phyloP scores from a whole-genome alignment of 1,284 basidiomycete genomes.

The Tilletia walkeri region DNA sequence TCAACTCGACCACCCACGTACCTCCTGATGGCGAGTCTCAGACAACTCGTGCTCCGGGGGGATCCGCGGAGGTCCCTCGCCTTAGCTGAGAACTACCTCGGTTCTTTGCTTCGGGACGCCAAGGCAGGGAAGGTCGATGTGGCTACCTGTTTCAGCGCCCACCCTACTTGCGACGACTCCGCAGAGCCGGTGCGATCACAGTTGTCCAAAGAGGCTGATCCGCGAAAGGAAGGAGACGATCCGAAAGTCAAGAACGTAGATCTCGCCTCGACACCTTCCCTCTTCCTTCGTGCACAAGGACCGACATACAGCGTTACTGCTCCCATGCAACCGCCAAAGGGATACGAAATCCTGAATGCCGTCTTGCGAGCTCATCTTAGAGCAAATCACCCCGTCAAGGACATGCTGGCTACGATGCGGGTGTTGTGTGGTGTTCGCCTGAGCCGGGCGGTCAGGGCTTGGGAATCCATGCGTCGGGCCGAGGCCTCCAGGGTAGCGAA shows the following conservation, averaged over 20 bases:
- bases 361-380: conserved; percentile 7
- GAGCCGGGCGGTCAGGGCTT: neutral
- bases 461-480: neutral
- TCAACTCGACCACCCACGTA: neutral
- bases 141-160: neutral
- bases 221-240: neutral
- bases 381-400: neutral
- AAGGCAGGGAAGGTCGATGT: neutral
- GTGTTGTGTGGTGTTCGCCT: neutral
- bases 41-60: neutral
- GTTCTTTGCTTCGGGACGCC: neutral
- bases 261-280: neutral
- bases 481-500: neutral
- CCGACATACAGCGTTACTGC: conserved; percentile 1
- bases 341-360: conserved; percentile 13
- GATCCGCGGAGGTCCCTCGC: neutral
- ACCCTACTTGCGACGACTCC: neutral
- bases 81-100: neutral
- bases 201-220: neutral
- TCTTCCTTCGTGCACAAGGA: conserved; percentile 1
- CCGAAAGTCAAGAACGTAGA: neutral
- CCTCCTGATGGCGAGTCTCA: conserved; percentile 7
- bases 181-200: neutral
- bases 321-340: neutral
- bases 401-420: neutral